Evolutionary conservation across 176 grass and related monocot species (phyloP).

Genomic region (Rhynchospora breviuscula): DNA sequence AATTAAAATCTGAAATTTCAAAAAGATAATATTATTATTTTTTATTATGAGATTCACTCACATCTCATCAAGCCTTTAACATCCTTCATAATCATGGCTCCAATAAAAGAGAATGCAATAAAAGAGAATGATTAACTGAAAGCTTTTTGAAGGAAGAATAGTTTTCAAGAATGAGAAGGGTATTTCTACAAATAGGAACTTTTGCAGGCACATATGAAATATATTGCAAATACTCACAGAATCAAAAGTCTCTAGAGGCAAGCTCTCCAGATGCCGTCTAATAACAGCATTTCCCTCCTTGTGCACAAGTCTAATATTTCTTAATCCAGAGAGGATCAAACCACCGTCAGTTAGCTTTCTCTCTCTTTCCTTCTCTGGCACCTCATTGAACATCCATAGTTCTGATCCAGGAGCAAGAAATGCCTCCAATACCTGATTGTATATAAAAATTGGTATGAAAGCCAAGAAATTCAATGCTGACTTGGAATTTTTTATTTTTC

Average conservation of each 20-base stretch:
- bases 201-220: not conserved
- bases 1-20: slow-evolving; percentile 93
- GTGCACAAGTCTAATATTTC: slow-evolving; percentile 94
- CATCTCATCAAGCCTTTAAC: not conserved
- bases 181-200: not conserved
- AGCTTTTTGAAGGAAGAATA: not conserved
- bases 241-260: slow-evolving; percentile 97
- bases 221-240: slow-evolving; percentile 56
- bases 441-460: not conserved
- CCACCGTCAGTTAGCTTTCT: slow-evolving; percentile 76
- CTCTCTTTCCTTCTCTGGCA: slow-evolving; percentile 90
- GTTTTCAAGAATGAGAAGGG: not conserved
- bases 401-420: slow-evolving; percentile 90
- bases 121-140: not conserved
- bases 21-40: slow-evolving; percentile 46
- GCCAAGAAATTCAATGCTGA: not conserved
- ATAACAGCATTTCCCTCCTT: slow-evolving; percentile 98
- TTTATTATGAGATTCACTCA: not conserved
- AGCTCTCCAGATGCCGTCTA: slow-evolving; percentile 77
- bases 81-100: not conserved
- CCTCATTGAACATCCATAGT: slow-evolving; percentile 98
- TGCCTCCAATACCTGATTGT: slow-evolving; percentile 82
- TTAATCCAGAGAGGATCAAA: slow-evolving; percentile 67
- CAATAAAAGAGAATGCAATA: not conserved
- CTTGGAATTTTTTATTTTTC: not conserved